phyloP scores from a whole-genome alignment of 768 basidiomycete species.

The Auricularia heimuer region DNA sequence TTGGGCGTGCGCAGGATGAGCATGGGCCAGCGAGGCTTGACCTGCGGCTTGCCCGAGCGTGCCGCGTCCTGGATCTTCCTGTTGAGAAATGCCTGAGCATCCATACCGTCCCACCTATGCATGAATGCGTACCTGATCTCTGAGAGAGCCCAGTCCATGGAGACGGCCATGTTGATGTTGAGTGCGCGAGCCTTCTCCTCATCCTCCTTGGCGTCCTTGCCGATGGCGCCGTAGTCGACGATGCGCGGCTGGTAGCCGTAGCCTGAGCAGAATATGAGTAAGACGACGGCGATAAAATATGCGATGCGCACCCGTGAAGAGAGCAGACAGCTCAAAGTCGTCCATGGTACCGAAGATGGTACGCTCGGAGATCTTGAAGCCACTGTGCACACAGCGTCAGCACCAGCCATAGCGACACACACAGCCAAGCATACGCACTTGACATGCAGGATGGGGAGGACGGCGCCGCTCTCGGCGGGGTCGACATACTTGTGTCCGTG shows the following conservation, averaged over 20 bases:
- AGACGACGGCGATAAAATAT: neutral
- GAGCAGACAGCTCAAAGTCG: constrained; percentile 62
- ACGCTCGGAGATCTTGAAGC: constrained; percentile 85
- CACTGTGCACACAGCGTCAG: constrained; percentile 15
- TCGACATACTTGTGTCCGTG: constrained; percentile 86
- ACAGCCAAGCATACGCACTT: constrained; percentile 27
- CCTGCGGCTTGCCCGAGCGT: constrained; percentile 60
- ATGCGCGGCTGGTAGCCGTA: constrained; percentile 88
- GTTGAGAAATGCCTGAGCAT: neutral
- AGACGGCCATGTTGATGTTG: constrained; percentile 44
- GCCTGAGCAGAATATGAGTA: constrained; percentile 31
- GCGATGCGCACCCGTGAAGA: constrained; percentile 50
- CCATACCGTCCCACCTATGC: too few species aligned
- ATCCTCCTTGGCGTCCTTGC: constrained; percentile 55
- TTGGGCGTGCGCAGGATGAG: constrained; percentile 82
- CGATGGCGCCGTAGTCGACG: constrained; percentile 44
- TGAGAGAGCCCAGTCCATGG: constrained; percentile 69
- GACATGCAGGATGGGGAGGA: constrained; percentile 81
- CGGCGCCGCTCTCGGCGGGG: constrained; percentile 80
- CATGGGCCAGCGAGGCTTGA: constrained; percentile 89
- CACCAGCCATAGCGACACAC: too few species aligned
- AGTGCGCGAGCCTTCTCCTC: neutral
- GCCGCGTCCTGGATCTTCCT: constrained; percentile 69
- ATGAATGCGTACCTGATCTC: constrained; percentile 38
- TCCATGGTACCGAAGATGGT: constrained; percentile 91